Evolutionary conservation across 192 early-diverging fungal species (phyloP), one percentile per base, ranked within the genome.

Genomic region (Gaertneriomyces semiglobifer): DNA sequence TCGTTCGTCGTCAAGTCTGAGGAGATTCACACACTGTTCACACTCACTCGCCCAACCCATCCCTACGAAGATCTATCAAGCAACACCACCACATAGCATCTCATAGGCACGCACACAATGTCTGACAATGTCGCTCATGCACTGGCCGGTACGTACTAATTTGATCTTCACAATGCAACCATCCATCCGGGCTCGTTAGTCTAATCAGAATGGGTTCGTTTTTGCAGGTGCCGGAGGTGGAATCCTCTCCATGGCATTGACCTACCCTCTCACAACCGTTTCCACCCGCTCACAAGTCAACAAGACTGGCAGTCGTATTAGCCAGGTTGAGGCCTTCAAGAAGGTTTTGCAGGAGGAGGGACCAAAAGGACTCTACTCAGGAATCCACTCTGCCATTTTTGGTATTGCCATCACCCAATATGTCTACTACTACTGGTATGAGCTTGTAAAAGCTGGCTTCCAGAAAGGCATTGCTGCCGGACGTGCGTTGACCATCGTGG

Each of bases 331-430:
- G 69, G 90, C 91, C 12, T 79, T 94, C 71, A 73, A 84, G 65
- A 96, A 93, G 81, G 95, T 99, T 65, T 42, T 98, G 10, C 81
- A 87, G 63, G 82, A 88, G 63, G 97, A 98, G 72, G 96, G 97
- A 53, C 74, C 92, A 9, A 66, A 78, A 10, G 95, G 95, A 4
- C 80, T 99, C 38, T 99, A 96, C 77, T 88, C 93, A 81, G 97
- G 97, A 16, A 79, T 98, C 68, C 87, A 88, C 73, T 95, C 93
- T 45, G 95, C 95, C 11, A 81, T 99, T 57, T 95, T 97, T 74
- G 97, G 97, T 19, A 95, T 94, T 65, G 93, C 94, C 20, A 76
- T 98, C 40, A 99, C 97, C 56, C 96, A 98, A 74, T 93, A 91
- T 53, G 74, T 88, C 45, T 84, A 85, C 69, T 81, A 79, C 72